Conservation (phyloP, 1,284 basidiomycete species). For the Tylopilus sp. region DNA sequence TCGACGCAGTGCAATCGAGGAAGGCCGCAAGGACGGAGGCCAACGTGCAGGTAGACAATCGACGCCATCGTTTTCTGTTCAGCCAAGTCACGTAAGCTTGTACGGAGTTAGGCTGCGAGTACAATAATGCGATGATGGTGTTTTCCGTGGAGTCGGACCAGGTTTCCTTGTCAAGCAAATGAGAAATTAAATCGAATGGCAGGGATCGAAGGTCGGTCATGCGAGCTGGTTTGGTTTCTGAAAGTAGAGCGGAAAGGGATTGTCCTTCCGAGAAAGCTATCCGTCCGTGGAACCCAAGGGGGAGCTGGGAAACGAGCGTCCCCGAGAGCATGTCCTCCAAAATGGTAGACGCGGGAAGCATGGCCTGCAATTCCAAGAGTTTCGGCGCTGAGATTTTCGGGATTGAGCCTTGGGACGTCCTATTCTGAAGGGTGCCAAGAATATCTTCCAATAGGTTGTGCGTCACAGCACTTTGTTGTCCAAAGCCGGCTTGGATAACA, state of each 20-base stretch:
- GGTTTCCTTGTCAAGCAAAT: constrained; percentile 36
- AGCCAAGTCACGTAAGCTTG: constrained; percentile 32
- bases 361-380: constrained; percentile 36
- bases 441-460: constrained; percentile 34
- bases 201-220: constrained; percentile 21
- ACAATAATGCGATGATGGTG: constrained; percentile 44
- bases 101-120: constrained; percentile 30
- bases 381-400: constrained; percentile 27
- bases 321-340: constrained; percentile 49
- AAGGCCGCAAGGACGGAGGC: constrained; percentile 21
- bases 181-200: constrained; percentile 26
- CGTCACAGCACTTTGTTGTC: constrained; percentile 27
- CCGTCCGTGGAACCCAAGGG: constrained; percentile 41
- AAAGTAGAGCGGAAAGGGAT: constrained; percentile 23
- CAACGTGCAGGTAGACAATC: constrained; percentile 4
- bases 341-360: constrained; percentile 35
- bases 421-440: constrained; percentile 14
- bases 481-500: constrained; percentile 11
- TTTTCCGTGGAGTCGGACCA: constrained; percentile 43
- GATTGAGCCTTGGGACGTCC: constrained; percentile 17
- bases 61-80: constrained; percentile 22
- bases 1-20: constrained; percentile 21
- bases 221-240: constrained; percentile 23
- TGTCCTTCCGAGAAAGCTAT: constrained; percentile 11
- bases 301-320: constrained; percentile 40